Evolutionary conservation across 1,284 basidiomycete species (phyloP).

Genomic region (Microbotryum violaceum): DNA sequence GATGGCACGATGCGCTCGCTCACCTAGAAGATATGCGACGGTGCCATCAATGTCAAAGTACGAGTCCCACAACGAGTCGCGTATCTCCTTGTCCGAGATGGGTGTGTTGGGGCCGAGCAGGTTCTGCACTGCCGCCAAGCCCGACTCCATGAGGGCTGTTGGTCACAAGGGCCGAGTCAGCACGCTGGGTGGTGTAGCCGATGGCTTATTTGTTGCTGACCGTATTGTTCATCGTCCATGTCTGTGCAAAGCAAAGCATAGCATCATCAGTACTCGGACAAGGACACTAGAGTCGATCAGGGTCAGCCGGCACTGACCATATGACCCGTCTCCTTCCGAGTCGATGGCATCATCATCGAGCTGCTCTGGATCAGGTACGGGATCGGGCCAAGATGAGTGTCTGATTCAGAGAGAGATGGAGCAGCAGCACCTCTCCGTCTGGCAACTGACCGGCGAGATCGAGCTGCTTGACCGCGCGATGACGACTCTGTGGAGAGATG

Average conservation of each 20-base stretch:
- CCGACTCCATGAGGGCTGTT: slow-evolving; percentile 63
- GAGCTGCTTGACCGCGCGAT: slow-evolving; percentile 82
- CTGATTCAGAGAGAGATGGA: slow-evolving; percentile 4
- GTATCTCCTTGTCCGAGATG: slow-evolving; percentile 65
- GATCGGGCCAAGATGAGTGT: background rate
- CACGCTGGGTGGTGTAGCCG: background rate
- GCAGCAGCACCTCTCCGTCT: no score
- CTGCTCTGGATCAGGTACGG: slow-evolving; percentile 51
- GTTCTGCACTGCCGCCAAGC: slow-evolving; percentile 58
- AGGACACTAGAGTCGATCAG: background rate
- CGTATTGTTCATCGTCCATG: slow-evolving; percentile 55
- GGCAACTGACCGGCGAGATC: slow-evolving; percentile 63
- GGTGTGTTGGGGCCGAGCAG: slow-evolving; percentile 62
- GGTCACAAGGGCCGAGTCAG: background rate
- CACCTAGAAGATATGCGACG: slow-evolving; percentile 57
- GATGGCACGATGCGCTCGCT: background rate
- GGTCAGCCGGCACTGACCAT: slow-evolving; percentile 1
- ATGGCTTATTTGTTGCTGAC: background rate
- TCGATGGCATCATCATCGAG: slow-evolving; percentile 56
- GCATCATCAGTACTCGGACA: background rate
- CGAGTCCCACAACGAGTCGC: slow-evolving; percentile 76
- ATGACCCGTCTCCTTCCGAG: slow-evolving; percentile 14
- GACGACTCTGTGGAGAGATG: slow-evolving; percentile 40
- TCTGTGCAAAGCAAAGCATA: slow-evolving; percentile 1
- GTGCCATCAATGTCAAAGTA: slow-evolving; percentile 80